Conservation (phyloP, 768 basidiomycete species). For the Auricularia sp. region DNA sequence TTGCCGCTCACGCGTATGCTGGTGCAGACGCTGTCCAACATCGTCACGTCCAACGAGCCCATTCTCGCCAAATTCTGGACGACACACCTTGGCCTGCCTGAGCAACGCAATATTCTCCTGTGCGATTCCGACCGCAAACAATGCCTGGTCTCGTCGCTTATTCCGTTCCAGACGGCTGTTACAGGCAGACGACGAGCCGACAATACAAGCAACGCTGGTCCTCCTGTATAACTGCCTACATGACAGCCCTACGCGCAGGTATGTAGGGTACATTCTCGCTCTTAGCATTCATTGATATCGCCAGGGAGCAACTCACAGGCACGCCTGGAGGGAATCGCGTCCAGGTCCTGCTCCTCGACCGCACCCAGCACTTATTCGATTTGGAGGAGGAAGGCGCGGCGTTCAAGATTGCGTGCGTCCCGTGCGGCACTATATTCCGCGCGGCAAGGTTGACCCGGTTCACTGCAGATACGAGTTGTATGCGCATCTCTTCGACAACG, state of each 20-base stretch:
- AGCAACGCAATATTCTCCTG: slow-evolving; percentile 69
- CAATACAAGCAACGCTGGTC: slow-evolving; percentile 51
- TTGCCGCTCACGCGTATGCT: slow-evolving; percentile 54
- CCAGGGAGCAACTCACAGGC: slow-evolving; percentile 43
- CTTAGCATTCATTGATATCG: slow-evolving; percentile 15
- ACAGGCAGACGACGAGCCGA: slow-evolving; percentile 52
- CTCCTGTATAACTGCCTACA: slow-evolving; percentile 67
- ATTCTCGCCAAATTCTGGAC: slow-evolving; percentile 54
- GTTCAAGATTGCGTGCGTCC: slow-evolving; percentile 64
- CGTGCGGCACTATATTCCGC: too few species aligned
- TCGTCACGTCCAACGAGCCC: slow-evolving; percentile 62
- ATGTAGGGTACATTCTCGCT: slow-evolving; percentile 7
- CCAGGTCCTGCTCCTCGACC: slow-evolving; percentile 59
- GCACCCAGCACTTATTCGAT: slow-evolving; percentile 62
- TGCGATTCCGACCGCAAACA: slow-evolving; percentile 25
- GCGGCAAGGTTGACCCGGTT: too few species aligned
- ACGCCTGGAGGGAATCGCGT: slow-evolving; percentile 52
- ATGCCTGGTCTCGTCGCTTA: background rate
- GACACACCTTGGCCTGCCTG: slow-evolving; percentile 53
- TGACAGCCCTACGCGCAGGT: slow-evolving; percentile 48
- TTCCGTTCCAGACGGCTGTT: slow-evolving; percentile 33
- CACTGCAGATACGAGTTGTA: slow-evolving; percentile 52
- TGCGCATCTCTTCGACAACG: slow-evolving; percentile 44
- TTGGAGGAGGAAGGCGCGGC: slow-evolving; percentile 53
- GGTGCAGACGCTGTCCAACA: slow-evolving; percentile 73